Evolutionary conservation across 306 rosid species (phyloP).

Genomic region (Begonia peltatifolia): DNA sequence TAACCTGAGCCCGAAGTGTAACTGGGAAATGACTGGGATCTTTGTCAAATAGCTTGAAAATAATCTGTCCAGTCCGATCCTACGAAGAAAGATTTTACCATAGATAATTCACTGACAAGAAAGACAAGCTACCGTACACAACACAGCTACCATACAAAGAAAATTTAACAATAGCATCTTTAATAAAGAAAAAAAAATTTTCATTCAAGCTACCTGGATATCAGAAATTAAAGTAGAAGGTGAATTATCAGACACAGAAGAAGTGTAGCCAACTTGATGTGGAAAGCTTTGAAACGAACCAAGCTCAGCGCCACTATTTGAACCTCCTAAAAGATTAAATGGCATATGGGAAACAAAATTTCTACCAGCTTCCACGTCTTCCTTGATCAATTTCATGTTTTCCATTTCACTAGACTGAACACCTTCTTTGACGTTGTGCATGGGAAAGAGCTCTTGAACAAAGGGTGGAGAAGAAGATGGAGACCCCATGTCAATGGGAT

Average conservation of each 20-base stretch:
- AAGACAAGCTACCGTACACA: neutral
- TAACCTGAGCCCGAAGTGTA: slow-evolving; percentile 67
- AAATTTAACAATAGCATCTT: neutral
- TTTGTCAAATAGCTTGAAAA: slow-evolving; percentile 76
- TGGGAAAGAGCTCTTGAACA: slow-evolving; percentile 49
- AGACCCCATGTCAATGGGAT: slow-evolving; percentile 64
- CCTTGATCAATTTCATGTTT: slow-evolving; percentile 18
- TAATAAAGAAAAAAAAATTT: neutral
- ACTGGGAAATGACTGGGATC: slow-evolving; percentile 83
- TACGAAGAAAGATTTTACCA: slow-evolving; percentile 13
- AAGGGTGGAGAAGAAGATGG: slow-evolving; percentile 70
- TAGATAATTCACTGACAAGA: neutral
- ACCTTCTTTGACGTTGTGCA: slow-evolving; percentile 33
- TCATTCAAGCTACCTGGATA: slow-evolving; percentile 44
- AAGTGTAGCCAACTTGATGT: slow-evolving; percentile 62
- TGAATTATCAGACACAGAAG: slow-evolving; percentile 82
- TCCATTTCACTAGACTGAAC: slow-evolving; percentile 26
- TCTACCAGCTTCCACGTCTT: slow-evolving; percentile 27
- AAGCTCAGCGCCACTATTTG: slow-evolving; percentile 33
- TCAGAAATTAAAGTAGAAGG: slow-evolving; percentile 86
- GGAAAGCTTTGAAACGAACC: slow-evolving; percentile 54
- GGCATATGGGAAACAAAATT: slow-evolving; percentile 32
- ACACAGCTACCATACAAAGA: neutral
- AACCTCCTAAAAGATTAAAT: slow-evolving; percentile 61
- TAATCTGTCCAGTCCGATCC: slow-evolving; percentile 79